These are phyloP conservation scores for Penicillium carneum DNA, from an alignment of 2,329 filamentous ascomycete species.

Conservation along the genomic window DNA sequence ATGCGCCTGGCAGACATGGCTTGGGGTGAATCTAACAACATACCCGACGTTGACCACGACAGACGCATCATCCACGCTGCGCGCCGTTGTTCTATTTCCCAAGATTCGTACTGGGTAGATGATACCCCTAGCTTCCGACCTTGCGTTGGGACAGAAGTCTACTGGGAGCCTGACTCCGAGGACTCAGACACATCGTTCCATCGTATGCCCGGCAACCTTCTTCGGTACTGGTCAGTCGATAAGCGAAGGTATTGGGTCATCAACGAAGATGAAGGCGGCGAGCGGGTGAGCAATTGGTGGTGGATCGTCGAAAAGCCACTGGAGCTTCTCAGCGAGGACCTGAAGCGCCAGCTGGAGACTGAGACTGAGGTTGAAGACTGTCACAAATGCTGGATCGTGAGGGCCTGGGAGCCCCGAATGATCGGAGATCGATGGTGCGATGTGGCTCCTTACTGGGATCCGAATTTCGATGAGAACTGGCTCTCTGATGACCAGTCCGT, in stretches of 20 bases:
- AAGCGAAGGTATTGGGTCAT: conserved; percentile 22
- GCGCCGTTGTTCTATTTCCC: conserved; percentile 15
- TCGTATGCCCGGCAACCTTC: conserved; percentile 8
- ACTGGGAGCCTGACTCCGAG: conserved; percentile 6
- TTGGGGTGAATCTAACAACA: conserved; percentile 19
- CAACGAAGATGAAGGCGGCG: not conserved
- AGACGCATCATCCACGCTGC: conserved; percentile 14
- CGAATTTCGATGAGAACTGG: conserved; percentile 23
- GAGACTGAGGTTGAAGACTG: conserved; percentile 5
- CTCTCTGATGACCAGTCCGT: conserved; percentile 19
- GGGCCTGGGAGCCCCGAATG: conserved; percentile 13
- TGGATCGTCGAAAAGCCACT: conserved; percentile 23
- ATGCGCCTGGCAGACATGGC: conserved; percentile 22
- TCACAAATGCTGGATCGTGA: conserved; percentile 22
- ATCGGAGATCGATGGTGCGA: conserved; percentile 7
- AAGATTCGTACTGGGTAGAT: conserved; percentile 14
- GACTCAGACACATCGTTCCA: conserved; percentile 16
- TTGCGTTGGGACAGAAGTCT: conserved; percentile 13
- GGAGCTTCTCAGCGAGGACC: conserved; percentile 18
- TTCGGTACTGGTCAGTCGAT: conserved; percentile 22
- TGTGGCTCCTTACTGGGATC: conserved; percentile 17
- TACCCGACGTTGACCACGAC: conserved; percentile 15
- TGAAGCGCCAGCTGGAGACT: conserved; percentile 3
- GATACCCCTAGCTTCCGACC: conserved; percentile 16
- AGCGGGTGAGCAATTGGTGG: conserved; percentile 6